Percentiles rank a stretch among this genome's conserved stretches.
These are phyloP conservation scores for Ceratopteris richardii DNA, from an alignment of 75 land plant species.

Conservation along the genomic window DNA sequence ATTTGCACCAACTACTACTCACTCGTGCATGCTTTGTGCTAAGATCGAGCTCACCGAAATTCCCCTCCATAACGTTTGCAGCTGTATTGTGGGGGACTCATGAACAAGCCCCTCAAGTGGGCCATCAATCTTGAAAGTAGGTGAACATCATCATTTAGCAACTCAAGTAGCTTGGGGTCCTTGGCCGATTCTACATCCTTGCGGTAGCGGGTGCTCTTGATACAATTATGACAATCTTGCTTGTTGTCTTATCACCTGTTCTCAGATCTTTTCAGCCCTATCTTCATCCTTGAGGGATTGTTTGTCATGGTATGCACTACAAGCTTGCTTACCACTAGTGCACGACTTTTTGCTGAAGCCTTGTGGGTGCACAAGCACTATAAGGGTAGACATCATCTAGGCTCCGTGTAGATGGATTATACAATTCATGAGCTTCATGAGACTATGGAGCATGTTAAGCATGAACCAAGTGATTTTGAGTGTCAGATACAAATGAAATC, in stretches of 20 bases:
- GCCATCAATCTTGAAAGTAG: neutral
- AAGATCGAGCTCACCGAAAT: too few species aligned
- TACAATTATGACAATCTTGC: slow-evolving; percentile 23
- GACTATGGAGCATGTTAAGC: slow-evolving; percentile 65
- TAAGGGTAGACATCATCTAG: slow-evolving; percentile 56
- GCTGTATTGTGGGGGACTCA: too few species aligned
- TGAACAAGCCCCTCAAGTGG: slow-evolving; percentile 3
- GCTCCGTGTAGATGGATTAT: slow-evolving; percentile 60
- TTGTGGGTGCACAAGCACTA: slow-evolving; percentile 65
- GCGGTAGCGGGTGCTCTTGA: slow-evolving; percentile 1
- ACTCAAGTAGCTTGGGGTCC: neutral
- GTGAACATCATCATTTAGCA: neutral
- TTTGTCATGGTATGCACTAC: slow-evolving; percentile 33
- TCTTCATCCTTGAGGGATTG: slow-evolving; percentile 57
- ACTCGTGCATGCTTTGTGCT: too few species aligned
- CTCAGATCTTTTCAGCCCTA: slow-evolving; percentile 66
- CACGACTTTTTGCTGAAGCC: slow-evolving; percentile 26
- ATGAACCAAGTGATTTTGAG: slow-evolving; percentile 34
- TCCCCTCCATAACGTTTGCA: too few species aligned
- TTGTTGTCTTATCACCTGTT: slow-evolving; percentile 51
- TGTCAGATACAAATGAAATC: too few species aligned
- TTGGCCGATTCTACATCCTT: neutral
- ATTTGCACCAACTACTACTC: too few species aligned
- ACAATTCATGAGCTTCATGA: slow-evolving; percentile 52
- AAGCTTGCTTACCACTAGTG: slow-evolving; percentile 32